Percentiles rank a stretch among this genome's conserved stretches.
Evolutionary conservation across 441 rosid genomes (phyloP).

Genomic region (Flueggea neowawraea): DNA sequence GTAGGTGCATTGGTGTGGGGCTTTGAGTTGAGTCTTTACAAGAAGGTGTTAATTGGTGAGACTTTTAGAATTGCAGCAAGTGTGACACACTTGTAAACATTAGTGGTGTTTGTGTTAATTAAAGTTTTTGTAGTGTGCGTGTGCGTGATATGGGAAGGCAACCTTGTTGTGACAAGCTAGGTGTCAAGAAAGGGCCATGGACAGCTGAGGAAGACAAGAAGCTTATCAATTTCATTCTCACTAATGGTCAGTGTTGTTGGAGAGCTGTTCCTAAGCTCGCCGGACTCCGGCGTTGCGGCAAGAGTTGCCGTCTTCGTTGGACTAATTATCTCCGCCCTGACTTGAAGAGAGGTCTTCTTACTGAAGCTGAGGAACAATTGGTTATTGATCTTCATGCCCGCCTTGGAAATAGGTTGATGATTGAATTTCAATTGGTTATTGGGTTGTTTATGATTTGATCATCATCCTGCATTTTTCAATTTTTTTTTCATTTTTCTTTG

Average conservation of each 20-base stretch:
- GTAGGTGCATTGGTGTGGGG: no score
- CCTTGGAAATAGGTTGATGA: constrained; percentile 73
- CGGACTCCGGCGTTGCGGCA: constrained; percentile 90
- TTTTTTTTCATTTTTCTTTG: neutral
- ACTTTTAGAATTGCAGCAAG: no score
- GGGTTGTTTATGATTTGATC: neutral
- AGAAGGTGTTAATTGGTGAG: no score
- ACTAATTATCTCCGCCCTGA: constrained; percentile 93
- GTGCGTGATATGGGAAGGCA: constrained; percentile 70
- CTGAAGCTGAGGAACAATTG: constrained; percentile 78
- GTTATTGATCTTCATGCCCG: constrained; percentile 95
- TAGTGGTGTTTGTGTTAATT: no score
- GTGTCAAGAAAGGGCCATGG: constrained; percentile 99
- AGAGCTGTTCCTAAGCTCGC: constrained; percentile 96
- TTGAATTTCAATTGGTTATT: neutral
- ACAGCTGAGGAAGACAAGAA: constrained; percentile 96
- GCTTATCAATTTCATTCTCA: constrained; percentile 91
- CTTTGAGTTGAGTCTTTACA: no score
- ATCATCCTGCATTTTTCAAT: neutral
- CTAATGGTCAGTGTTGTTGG: constrained; percentile 98
- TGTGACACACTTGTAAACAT: no score
- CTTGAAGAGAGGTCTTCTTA: constrained; percentile 90
- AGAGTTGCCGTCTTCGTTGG: constrained; percentile 97
- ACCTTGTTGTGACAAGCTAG: constrained; percentile 97
- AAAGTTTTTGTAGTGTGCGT: neutral